Evolutionary conservation across 805 yeast species (phyloP).

Genomic region (Torulaspora quercuum): DNA sequence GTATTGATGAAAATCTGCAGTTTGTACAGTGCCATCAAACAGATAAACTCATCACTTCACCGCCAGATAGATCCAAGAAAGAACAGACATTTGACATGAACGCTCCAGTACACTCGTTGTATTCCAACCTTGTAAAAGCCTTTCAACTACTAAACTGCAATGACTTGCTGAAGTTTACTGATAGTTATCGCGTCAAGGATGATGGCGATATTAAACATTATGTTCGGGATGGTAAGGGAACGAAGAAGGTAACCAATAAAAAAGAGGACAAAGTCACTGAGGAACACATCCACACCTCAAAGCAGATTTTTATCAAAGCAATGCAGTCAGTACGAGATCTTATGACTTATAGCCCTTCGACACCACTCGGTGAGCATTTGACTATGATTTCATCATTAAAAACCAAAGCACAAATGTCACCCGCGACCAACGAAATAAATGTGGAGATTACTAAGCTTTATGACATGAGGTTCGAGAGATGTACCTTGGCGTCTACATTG

Average conservation of each 20-base stretch:
- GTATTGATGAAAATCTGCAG: conserved; percentile 31
- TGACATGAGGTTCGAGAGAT: conserved; percentile 47
- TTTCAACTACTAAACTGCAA: conserved; percentile 43
- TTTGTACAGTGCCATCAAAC: conserved; percentile 37
- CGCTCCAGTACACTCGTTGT: conserved; percentile 22
- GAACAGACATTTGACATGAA: conserved; percentile 15
- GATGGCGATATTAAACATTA: no score
- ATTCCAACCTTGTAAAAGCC: conserved; percentile 49
- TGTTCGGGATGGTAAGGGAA: conserved; percentile 2
- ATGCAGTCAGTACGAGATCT: conserved; percentile 39
- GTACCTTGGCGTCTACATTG: conserved; percentile 54
- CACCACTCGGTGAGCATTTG: conserved; percentile 37
- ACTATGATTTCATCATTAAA: conserved; percentile 22
- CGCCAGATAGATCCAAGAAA: conserved; percentile 5
- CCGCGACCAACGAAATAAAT: conserved; percentile 25
- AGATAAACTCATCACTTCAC: conserved; percentile 22
- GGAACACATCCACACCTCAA: conserved; percentile 12
- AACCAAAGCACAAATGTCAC: conserved; percentile 20
- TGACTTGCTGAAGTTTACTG: conserved; percentile 28
- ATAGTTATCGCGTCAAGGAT: no score
- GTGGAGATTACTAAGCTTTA: conserved; percentile 31
- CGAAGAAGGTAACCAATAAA: conserved; percentile 2
- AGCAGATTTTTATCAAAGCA: conserved; percentile 38
- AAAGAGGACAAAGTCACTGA: neutral
- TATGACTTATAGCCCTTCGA: conserved; percentile 45